Conservation (phyloP, 2,329 filamentous ascomycete genomes). For the Alternaria burnsii region DNA sequence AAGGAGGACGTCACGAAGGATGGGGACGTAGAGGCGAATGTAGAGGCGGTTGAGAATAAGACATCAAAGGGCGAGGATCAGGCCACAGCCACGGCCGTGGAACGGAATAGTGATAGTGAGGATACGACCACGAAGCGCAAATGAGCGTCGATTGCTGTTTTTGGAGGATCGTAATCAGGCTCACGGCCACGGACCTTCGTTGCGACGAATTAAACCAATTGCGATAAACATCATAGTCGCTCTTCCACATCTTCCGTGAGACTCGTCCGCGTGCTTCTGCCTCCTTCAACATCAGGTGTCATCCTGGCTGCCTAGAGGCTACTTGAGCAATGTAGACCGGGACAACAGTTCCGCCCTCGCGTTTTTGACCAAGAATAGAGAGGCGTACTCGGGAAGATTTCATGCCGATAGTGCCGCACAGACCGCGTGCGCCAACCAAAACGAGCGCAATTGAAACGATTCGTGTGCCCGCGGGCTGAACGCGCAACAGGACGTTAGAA, state of each 20-base stretch:
- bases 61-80: conserved; percentile 33
- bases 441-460: conserved; percentile 19
- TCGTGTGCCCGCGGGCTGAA: conserved; percentile 11
- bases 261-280: neutral
- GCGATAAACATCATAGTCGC: neutral
- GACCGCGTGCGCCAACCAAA: too few relatives aligned
- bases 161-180: neutral
- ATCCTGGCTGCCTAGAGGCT: neutral
- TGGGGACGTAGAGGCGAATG: conserved; percentile 13
- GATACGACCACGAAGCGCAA: conserved; percentile 24
- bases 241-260: neutral
- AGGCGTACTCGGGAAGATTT: conserved; percentile 1
- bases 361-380: neutral
- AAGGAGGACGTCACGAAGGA: conserved; percentile 28
- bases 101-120: conserved; percentile 16
- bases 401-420: neutral
- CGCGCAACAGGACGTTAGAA: neutral
- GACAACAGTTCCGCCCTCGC: conserved; percentile 8
- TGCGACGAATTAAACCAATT: neutral
- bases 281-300: neutral
- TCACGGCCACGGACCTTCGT: neutral
- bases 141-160: conserved; percentile 1
- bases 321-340: neutral
- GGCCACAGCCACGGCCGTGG: conserved; percentile 26
- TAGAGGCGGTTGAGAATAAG: conserved; percentile 33